Evolutionary conservation across 768 basidiomycete genomes (phyloP).

Genomic region (Lactifluus rugatus): DNA sequence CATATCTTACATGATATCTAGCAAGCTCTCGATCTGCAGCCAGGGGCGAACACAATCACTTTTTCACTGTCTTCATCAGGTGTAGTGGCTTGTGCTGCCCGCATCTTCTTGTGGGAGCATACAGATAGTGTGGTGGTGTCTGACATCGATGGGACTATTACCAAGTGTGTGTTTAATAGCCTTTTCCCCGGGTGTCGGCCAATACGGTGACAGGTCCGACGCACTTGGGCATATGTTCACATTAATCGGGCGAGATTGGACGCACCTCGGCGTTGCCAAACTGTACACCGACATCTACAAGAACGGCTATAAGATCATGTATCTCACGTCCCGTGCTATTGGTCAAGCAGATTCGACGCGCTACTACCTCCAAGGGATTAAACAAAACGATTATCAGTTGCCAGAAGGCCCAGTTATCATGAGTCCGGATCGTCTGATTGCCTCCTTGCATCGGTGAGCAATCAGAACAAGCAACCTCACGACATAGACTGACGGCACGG

Average conservation of each 20-base stretch:
- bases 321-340: constrained; percentile 92
- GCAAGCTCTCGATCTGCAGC: constrained; percentile 78
- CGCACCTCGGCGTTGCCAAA: constrained; percentile 93
- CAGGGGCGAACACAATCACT: constrained; percentile 84
- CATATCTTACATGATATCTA: constrained; percentile 25
- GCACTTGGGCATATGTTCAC: constrained; percentile 94
- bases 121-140: constrained; percentile 86
- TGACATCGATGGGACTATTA: constrained; percentile 98
- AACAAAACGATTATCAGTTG: constrained; percentile 92
- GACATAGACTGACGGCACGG: neutral
- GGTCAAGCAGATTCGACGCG: constrained; percentile 96
- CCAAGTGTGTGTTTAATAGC: constrained; percentile 59
- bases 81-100: constrained; percentile 74
- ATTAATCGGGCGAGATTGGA: constrained; percentile 98
- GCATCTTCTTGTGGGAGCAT: constrained; percentile 95
- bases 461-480: constrained; percentile 20
- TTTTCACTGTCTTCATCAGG: constrained; percentile 86
- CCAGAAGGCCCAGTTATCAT: constrained; percentile 98
- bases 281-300: constrained; percentile 90
- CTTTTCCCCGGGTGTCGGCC: neutral
- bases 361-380: constrained; percentile 89
- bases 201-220: constrained; percentile 57
- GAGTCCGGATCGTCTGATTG: constrained; percentile 94
- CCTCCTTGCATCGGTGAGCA: constrained; percentile 77
- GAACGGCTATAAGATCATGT: constrained; percentile 98